phyloP scores from a whole-genome alignment of 2,329 filamentous ascomycete genomes.

The Colletotrichum sp. region DNA sequence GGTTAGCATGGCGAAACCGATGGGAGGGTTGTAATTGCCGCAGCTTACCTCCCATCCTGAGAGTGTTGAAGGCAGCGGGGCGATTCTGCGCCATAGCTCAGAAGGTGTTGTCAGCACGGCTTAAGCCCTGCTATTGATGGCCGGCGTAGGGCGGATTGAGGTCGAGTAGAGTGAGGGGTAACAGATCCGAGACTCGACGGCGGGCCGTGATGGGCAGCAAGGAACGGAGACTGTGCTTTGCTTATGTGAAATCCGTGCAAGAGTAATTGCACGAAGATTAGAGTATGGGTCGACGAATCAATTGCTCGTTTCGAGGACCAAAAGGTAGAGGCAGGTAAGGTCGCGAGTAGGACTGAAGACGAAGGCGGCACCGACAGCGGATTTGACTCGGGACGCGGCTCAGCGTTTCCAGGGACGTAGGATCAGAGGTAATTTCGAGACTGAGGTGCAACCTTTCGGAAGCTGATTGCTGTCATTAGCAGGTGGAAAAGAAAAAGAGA shows the following conservation, averaged over 20 bases:
- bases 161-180: slow-evolving; percentile 31
- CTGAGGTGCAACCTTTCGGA: background rate
- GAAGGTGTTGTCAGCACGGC: slow-evolving; percentile 21
- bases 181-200: slow-evolving; percentile 29
- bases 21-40: slow-evolving; percentile 8
- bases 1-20: slow-evolving; percentile 7
- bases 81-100: slow-evolving; percentile 82
- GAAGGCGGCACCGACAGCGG: slow-evolving; percentile 7
- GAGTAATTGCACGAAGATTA: slow-evolving; percentile 2
- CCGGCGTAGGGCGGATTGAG: slow-evolving; percentile 21
- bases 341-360: background rate
- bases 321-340: background rate
- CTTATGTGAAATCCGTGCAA: background rate
- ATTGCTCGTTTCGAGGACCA: slow-evolving; percentile 7
- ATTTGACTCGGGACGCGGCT: slow-evolving; percentile 1
- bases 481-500: background rate
- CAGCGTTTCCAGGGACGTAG: background rate
- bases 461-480: slow-evolving; percentile 5
- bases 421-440: background rate
- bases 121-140: slow-evolving; percentile 21
- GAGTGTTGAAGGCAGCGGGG: slow-evolving; percentile 82
- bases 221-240: background rate
- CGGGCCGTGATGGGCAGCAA: slow-evolving; percentile 42
- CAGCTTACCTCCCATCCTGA: slow-evolving; percentile 96
- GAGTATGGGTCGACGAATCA: background rate